Conservation (phyloP, 331 rosid species). For the Prunus yedoensis region DNA sequence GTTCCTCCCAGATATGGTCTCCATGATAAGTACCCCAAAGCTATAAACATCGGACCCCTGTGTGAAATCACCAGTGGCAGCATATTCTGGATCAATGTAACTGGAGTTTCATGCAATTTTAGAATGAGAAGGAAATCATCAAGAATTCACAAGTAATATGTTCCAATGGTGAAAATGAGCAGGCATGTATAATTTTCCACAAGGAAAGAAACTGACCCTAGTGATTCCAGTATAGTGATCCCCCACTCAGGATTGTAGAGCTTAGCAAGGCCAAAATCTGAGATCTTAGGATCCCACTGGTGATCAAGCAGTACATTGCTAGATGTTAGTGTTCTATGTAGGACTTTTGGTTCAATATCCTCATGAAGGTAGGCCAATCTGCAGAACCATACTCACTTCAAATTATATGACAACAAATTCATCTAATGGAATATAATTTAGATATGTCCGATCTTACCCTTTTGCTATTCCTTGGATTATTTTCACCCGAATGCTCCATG, state of each 20-base stretch:
- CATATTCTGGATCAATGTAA: constrained; percentile 32
- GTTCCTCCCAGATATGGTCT: constrained; percentile 55
- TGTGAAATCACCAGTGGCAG: constrained; percentile 19
- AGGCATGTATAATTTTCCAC: neutral
- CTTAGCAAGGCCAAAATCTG: constrained; percentile 53
- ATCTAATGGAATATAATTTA: neutral
- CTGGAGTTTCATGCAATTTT: constrained; percentile 31
- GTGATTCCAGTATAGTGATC: constrained; percentile 33
- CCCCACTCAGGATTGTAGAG: constrained; percentile 40
- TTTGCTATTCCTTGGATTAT: constrained; percentile 58
- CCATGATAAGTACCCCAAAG: constrained; percentile 69
- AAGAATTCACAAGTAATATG: neutral
- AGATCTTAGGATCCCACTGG: constrained; percentile 56
- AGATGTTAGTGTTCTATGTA: constrained; percentile 52
- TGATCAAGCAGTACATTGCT: constrained; percentile 58
- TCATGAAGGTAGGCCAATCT: constrained; percentile 75
- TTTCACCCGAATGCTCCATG: constrained; percentile 56
- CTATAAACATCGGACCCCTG: constrained; percentile 52
- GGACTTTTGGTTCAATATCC: constrained; percentile 55
- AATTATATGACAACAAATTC: neutral
- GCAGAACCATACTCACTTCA: constrained; percentile 20
- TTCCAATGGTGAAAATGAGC: neutral
- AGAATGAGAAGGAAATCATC: neutral
- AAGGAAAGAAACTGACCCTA: constrained; percentile 39
- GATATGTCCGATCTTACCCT: constrained; percentile 48